These are phyloP conservation scores for Arthrinium puccinioides DNA, from an alignment of 2,329 filamentous ascomycete species.

Conservation along the genomic window DNA sequence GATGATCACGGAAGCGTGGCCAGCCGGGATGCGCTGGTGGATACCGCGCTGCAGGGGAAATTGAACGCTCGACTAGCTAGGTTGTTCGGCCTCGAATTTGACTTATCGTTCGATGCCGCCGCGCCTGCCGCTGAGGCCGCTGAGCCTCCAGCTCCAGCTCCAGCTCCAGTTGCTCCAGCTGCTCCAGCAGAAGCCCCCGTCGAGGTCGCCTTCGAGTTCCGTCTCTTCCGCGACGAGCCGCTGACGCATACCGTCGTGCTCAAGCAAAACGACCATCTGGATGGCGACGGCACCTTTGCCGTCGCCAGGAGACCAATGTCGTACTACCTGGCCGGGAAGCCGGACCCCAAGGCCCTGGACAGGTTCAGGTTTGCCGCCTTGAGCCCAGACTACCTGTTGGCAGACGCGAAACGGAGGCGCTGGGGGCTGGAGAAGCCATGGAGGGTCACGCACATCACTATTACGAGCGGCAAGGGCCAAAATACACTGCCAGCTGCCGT, in stretches of 20 bases:
- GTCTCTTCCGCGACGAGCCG: constrained; percentile 44
- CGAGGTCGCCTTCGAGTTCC: constrained; percentile 46
- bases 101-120: not conserved
- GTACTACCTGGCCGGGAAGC: constrained; percentile 39
- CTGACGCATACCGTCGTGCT: constrained; percentile 44
- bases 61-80: constrained; percentile 41
- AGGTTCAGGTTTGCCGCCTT: constrained; percentile 41
- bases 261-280: constrained; percentile 28
- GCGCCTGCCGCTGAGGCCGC: constrained; percentile 3
- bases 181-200: constrained; percentile 14
- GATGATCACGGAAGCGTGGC: constrained; percentile 17
- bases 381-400: constrained; percentile 42
- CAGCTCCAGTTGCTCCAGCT: constrained; percentile 15
- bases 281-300: constrained; percentile 30
- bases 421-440: constrained; percentile 57
- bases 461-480: constrained; percentile 20
- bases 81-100: constrained; percentile 33
- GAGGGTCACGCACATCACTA: constrained; percentile 41
- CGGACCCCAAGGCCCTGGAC: constrained; percentile 26
- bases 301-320: constrained; percentile 32
- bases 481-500: not conserved
- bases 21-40: constrained; percentile 22
- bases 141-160: too few species aligned
- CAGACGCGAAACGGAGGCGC: constrained; percentile 30
- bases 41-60: constrained; percentile 32